Evolutionary conservation across 495 filamentous ascomycete genomes (phyloP), one percentile per base, ranked within the genome.

Genomic region (Pyrenopolyporus hunteri): DNA sequence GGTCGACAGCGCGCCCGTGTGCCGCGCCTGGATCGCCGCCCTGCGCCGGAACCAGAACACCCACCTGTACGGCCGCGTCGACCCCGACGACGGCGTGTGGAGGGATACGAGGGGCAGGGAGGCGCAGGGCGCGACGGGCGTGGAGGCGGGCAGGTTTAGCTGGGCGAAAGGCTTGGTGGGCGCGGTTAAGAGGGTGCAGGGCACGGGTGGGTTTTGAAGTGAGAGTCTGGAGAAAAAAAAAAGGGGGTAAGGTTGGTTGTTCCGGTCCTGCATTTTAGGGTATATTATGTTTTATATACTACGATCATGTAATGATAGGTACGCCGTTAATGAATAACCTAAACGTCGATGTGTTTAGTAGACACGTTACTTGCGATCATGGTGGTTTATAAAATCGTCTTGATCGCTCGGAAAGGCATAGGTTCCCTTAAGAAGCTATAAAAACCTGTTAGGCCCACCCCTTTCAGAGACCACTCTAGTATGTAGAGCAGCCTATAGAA

Each of bases 31-130:
- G 89, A 75, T 80, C 13, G 83, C 85, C 16, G 84, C 76, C 0
- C 72, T 92, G 11, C 64, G 80, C 46, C 76, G 83, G 28, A 90
- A 90, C 64, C 88, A 92, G 74, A 91, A 92, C 59, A 91, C 88
- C 5, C 74, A 73, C 4, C 57, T 76, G 10, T 92, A 85, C 69
- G 89, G 89, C 1, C 72, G 67, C 23, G 81, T 87, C 10, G 74
- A 72, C 13, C 45, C 55, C 16, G 74, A 82, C 20, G 86, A 91
- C 64, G 85, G 85, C 1, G 63, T 83, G 4, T 88, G 86, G 86
- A 73, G 78, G 50, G 84, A 90, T 71, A 70, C 54, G 4, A 62
- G 79, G 0, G 86, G 85, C 0, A 76, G 79, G 22, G 74, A 84
- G 64, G 82, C 82, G 0, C 70, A 80, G 29, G 86, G 83, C 6